Base-by-base conservation (phyloP, 2,329 filamentous ascomycete genomes). In the Beauveria scarabaeidicola region DNA sequence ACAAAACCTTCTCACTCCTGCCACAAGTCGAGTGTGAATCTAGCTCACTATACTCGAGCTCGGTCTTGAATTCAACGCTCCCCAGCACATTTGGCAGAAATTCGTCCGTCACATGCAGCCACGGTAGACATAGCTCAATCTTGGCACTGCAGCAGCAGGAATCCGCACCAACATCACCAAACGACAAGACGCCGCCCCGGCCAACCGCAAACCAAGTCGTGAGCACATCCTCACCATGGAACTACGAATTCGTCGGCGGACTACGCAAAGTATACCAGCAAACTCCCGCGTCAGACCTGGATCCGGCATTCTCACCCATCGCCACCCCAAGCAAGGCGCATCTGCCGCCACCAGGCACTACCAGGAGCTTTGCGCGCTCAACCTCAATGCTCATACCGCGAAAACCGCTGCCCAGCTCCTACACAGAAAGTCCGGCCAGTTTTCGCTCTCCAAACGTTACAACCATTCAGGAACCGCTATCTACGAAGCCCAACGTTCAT, bases 1-100 rank as follows among this genome's bases (percentile, higher is more conserved):
- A 85, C 69, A 83, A 83, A 70, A 85, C 82, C 5, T 85, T 85
- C 65, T 82, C 81, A 17, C 69, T 84, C 59, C 63, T 77, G 63
- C 70, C 69, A 68, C 66, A 77, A 47, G 60, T 61, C 40, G 66
- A 68, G 11, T 60, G 64, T 13, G 69, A 68, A 6, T 72, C 69
- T 10, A 64, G 66, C 60, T 65, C 68, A 15, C 63, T 69, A n/a
- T 72, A 70, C 19, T 62, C 69, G 19, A 68, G 68, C 63, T 79
- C 80, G 10, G 71, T 75, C 38, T 73, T 76, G 51, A 80, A 77
- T 41, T 74, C 75, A 44, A 76, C 79, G 19, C 75, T 76, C 21
- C 74, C 77, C 55, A 70, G 75, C 67, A 80, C 81, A 62, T 79
- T 79, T 70, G 79, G 78, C 73, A 36, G 71, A 73, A 47, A 64